These are phyloP conservation scores for Moesziomyces aphidis DNA, from an alignment of 1,284 basidiomycete genomes.

Conservation along the genomic window DNA sequence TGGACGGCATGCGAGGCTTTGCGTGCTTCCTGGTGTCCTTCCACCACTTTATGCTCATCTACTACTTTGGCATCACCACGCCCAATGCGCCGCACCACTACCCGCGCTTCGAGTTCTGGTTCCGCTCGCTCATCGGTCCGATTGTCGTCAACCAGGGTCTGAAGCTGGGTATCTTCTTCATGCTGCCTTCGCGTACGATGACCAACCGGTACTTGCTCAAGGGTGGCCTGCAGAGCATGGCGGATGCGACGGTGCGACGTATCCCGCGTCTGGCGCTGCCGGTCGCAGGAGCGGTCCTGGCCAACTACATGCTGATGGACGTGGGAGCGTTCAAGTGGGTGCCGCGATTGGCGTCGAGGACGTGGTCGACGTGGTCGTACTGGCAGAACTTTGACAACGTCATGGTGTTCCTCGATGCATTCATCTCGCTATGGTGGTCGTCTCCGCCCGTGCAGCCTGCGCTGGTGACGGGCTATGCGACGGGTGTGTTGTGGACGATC, in stretches of 20 bases:
- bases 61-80: constrained; percentile 55
- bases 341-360: constrained; percentile 54
- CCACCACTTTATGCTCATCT: constrained; percentile 63
- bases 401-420: constrained; percentile 54
- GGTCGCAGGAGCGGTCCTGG: constrained; percentile 50
- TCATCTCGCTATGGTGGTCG: constrained; percentile 60
- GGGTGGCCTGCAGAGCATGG: constrained; percentile 54
- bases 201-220: constrained; percentile 58
- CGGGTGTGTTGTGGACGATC: constrained; percentile 64
- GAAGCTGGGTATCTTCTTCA: constrained; percentile 61
- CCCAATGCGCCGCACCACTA: constrained; percentile 48
- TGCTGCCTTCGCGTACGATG: constrained; percentile 58
- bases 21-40: constrained; percentile 62
- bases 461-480: constrained; percentile 57
- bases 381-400: constrained; percentile 60
- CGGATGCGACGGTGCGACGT: constrained; percentile 54
- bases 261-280: constrained; percentile 60
- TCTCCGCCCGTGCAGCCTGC: constrained; percentile 51
- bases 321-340: constrained; percentile 59
- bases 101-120: constrained; percentile 54
- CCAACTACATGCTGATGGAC: constrained; percentile 63
- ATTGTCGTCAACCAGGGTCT: constrained; percentile 56
- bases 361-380: constrained; percentile 63
- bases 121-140: constrained; percentile 52
- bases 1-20: constrained; percentile 61